These are phyloP conservation scores for Taiozyma sp. DNA, from an alignment of 1,139 yeast species.

Conservation along the genomic window DNA sequence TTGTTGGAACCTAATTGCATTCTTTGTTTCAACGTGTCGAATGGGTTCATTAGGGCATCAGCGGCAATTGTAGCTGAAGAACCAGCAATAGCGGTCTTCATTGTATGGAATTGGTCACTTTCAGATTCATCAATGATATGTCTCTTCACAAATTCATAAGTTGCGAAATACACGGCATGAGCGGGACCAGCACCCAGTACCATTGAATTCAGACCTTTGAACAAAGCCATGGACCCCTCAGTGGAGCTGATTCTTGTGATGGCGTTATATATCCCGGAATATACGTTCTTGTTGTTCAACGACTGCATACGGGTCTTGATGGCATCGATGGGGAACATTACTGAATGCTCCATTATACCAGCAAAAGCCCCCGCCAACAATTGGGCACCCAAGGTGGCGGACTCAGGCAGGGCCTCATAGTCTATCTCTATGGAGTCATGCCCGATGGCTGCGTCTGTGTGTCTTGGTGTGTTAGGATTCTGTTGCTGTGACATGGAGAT, in stretches of 20 bases:
- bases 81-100: constrained; percentile 83
- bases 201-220: constrained; percentile 95
- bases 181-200: constrained; percentile 99
- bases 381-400: constrained; percentile 79
- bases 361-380: constrained; percentile 95
- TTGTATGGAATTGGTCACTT: constrained; percentile 63
- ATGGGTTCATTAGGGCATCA: constrained; percentile 97
- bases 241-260: constrained; percentile 71
- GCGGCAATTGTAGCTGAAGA: constrained; percentile 91
- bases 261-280: constrained; percentile 36
- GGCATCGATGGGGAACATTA: constrained; percentile 95
- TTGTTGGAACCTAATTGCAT: constrained; percentile 47
- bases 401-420: constrained; percentile 88
- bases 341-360: constrained; percentile 96
- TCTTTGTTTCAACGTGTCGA: constrained; percentile 90
- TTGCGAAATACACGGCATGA: constrained; percentile 96
- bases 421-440: constrained; percentile 41
- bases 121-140: constrained; percentile 31
- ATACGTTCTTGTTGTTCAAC: constrained; percentile 36
- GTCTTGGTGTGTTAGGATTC: not conserved
- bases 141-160: constrained; percentile 82
- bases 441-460: constrained; percentile 4
- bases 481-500: not conserved
- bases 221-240: constrained; percentile 87
- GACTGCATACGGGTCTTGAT: constrained; percentile 96